These are phyloP conservation scores for Raffaelea albimanens DNA, from an alignment of 2,329 filamentous ascomycete genomes.

Conservation along the genomic window DNA sequence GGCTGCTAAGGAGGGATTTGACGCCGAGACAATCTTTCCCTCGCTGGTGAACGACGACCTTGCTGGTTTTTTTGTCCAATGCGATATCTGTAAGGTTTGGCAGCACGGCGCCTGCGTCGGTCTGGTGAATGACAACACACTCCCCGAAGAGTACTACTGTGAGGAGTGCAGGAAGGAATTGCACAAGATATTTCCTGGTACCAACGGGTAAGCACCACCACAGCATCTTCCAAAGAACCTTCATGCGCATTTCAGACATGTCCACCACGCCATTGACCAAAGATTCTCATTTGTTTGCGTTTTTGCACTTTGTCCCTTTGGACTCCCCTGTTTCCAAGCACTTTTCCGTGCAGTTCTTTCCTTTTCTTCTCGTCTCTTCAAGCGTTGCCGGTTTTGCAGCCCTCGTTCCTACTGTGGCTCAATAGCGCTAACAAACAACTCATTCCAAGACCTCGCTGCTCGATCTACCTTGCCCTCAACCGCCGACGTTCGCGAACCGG, in stretches of 20 bases:
- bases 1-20: constrained; percentile 45
- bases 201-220: constrained; percentile 63
- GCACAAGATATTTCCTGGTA: constrained; percentile 71
- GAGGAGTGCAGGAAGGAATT: constrained; percentile 88
- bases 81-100: constrained; percentile 96
- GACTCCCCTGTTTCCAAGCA: background rate
- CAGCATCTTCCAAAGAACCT: too few species aligned
- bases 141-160: constrained; percentile 96
- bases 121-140: constrained; percentile 87
- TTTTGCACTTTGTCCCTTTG: background rate
- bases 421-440: constrained; percentile 26
- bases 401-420: too few species aligned
- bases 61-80: constrained; percentile 94
- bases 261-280: too few species aligned
- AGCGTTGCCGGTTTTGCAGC: background rate
- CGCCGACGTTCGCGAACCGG: constrained; percentile 50
- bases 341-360: too few species aligned
- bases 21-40: constrained; percentile 47
- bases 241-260: too few species aligned
- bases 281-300: background rate
- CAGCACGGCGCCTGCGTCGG: constrained; percentile 97
- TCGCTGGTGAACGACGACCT: constrained; percentile 70
- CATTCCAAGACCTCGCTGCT: constrained; percentile 50
- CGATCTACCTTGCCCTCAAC: constrained; percentile 53
- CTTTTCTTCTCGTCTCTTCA: background rate